phyloP scores from a whole-genome alignment of 73 alveolate genomes.

The Durusdinium trenchii region DNA sequence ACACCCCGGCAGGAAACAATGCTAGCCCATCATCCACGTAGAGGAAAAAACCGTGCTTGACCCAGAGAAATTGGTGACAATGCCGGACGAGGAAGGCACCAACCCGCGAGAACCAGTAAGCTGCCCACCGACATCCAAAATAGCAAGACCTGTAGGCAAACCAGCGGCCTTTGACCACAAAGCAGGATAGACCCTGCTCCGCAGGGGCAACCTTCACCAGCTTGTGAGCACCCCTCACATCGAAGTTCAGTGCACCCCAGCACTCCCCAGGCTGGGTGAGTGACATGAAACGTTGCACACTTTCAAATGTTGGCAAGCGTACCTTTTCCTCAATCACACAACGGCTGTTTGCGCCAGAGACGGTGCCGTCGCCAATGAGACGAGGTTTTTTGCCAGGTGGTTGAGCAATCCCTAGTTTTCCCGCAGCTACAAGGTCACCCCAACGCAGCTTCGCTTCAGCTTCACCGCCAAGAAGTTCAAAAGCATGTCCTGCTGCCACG shows the following conservation, averaged over 20 bases:
- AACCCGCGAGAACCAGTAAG: too few relatives aligned
- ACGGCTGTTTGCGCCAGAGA: background rate
- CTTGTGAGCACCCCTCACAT: constrained; percentile 3
- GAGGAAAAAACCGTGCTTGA: too few relatives aligned
- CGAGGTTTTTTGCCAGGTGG: constrained; percentile 16
- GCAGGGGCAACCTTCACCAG: background rate
- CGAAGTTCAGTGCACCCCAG: background rate
- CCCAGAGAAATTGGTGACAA: too few relatives aligned
- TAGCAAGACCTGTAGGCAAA: too few relatives aligned
- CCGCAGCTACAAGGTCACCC: background rate
- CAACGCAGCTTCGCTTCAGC: background rate
- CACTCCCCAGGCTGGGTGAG: background rate
- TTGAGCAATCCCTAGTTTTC: background rate
- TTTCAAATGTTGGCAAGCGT: background rate
- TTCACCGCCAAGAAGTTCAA: background rate
- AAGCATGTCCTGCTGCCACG: background rate
- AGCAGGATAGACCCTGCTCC: background rate
- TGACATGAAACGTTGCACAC: background rate
- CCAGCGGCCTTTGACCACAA: background rate
- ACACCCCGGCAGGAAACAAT: background rate
- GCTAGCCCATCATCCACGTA: constrained; percentile 51
- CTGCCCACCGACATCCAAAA: too few relatives aligned
- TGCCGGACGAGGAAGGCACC: too few relatives aligned
- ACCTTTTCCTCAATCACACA: background rate
- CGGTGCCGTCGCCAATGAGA: background rate